Conservation (phyloP, 805 yeast species). For the Pichia nanzhaoensis region DNA sequence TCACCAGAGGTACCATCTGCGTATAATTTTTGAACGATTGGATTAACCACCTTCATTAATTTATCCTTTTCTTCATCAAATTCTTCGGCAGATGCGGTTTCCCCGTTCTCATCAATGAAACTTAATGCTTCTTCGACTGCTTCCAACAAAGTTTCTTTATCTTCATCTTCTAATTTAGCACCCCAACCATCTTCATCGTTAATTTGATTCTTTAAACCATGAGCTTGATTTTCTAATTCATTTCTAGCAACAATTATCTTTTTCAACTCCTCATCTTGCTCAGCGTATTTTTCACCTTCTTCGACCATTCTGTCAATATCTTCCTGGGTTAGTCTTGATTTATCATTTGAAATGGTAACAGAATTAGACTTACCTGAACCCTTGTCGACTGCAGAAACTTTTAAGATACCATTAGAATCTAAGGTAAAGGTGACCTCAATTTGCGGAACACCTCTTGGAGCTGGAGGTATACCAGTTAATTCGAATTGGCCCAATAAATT, state of each 20-base stretch:
- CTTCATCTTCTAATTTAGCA: conserved; percentile 79
- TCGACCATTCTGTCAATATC: conserved; percentile 97
- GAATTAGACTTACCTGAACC: conserved; percentile 91
- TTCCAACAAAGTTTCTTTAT: conserved; percentile 80
- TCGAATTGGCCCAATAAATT: conserved; percentile 84
- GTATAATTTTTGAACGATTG: conserved; percentile 85
- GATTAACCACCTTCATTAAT: conserved; percentile 76
- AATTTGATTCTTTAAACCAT: conserved; percentile 64
- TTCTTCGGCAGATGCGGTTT: conserved; percentile 86
- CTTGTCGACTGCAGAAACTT: conserved; percentile 83
- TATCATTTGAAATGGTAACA: conserved; percentile 87
- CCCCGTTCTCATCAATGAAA: conserved; percentile 65
- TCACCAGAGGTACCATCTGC: conserved; percentile 21
- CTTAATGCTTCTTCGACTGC: conserved; percentile 75
- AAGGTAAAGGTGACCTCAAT: conserved; percentile 84
- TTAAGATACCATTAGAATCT: conserved; percentile 82
- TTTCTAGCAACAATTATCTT: conserved; percentile 85
- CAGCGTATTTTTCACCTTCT: conserved; percentile 93
- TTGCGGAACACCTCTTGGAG: conserved; percentile 90
- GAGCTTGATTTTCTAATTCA: conserved; percentile 82
- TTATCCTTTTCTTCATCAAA: conserved; percentile 86
- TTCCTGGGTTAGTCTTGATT: conserved; percentile 89
- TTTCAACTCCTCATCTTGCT: conserved; percentile 80
- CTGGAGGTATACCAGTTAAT: conserved; percentile 81
- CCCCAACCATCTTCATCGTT: conserved; percentile 54